Base-by-base conservation (phyloP, 2,329 filamentous ascomycete species). In the Exophiala phaeomuriformis region DNA sequence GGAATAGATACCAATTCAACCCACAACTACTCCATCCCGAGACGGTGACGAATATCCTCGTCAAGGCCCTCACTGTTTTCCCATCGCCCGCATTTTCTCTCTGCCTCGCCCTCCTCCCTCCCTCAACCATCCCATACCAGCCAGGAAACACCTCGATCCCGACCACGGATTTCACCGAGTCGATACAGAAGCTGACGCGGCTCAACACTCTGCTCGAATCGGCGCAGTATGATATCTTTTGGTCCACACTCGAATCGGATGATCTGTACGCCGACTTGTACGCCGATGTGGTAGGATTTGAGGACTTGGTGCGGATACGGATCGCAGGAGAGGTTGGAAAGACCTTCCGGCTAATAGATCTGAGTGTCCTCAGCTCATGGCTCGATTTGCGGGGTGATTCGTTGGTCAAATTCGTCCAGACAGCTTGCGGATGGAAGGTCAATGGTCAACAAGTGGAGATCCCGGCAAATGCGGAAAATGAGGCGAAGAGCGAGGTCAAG, bases 1-100 rank as follows among this genome's bases (percentile, higher is more conserved):
- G 47, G 55, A 55, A 59, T 54, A 98, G 93, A 62, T 98, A 98
- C 81, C 94, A 98, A 77, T 95, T 98, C 77, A 98, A 98, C 82
- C 93, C 93, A 49, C 90, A 97, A 78, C 88, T 95, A 65, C 84
- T 90, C 69, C 91, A 93, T 77, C 88, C 95, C 69, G 93, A 98
- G 74, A 89, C 91, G 68, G 90, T 93, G 73, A 97, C 93, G 79
- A 97, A 97, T 81, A 87, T 97, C 76, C 89, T 98, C 71, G 90
- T 95, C 78, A 98, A 97, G 80, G 82, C 90, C 63, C 84, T 98
- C 70, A 95, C 91, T 64, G 88, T 95, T 75, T 98, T 98, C 79
- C 93, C 93, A 61, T 90, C 88, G 19, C 84, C 93, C 42, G 90
- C 97, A 73, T 98, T 97, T 83, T 85, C 84, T 65, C 88, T 97